Evolutionary conservation across 2,329 filamentous ascomycete species (phyloP).

Genomic region (Byssothecium circinans): DNA sequence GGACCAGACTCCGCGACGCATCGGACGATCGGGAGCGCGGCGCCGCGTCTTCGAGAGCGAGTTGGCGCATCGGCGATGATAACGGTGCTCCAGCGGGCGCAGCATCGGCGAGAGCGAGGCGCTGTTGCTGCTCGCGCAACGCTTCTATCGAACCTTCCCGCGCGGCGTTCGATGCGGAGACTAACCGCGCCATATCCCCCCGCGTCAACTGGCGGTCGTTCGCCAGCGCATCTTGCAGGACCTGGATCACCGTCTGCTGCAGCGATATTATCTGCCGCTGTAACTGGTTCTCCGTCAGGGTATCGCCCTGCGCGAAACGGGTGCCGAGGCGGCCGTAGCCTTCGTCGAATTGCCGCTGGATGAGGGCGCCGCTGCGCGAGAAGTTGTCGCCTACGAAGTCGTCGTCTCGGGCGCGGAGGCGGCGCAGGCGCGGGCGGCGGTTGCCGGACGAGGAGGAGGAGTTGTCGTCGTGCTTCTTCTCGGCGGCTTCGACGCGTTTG

Average conservation of each 20-base stretch:
- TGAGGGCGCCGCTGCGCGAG: conserved; percentile 35
- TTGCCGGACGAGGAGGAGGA: conserved; percentile 7
- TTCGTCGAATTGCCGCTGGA: conserved; percentile 43
- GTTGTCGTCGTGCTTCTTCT: conserved; percentile 23
- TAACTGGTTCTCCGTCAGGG: conserved; percentile 46
- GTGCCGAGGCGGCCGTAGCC: conserved; percentile 40
- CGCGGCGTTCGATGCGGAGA: conserved; percentile 45
- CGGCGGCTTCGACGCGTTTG: conserved; percentile 33
- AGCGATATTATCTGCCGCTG: conserved; percentile 48
- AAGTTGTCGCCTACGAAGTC: conserved; percentile 39
- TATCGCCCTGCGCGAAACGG: conserved; percentile 44
- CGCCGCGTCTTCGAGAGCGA: conserved; percentile 6
- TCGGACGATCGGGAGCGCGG: not conserved
- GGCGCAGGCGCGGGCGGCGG: conserved; percentile 8
- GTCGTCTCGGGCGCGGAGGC: conserved; percentile 25
- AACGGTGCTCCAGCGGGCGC: not conserved
- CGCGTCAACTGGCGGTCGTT: conserved; percentile 44
- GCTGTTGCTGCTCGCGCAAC: conserved; percentile 38
- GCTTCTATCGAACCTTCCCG: conserved; percentile 46
- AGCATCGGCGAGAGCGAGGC: conserved; percentile 24
- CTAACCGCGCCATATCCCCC: conserved; percentile 44
- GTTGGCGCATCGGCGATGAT: conserved; percentile 6
- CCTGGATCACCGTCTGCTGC: conserved; percentile 48
- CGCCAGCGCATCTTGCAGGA: conserved; percentile 48
- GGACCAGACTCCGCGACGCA: conserved; percentile 14